Evolutionary conservation across 768 basidiomycete species (phyloP), one percentile per base, ranked within the genome.

Genomic region (Leucosporidium creatinivorum): DNA sequence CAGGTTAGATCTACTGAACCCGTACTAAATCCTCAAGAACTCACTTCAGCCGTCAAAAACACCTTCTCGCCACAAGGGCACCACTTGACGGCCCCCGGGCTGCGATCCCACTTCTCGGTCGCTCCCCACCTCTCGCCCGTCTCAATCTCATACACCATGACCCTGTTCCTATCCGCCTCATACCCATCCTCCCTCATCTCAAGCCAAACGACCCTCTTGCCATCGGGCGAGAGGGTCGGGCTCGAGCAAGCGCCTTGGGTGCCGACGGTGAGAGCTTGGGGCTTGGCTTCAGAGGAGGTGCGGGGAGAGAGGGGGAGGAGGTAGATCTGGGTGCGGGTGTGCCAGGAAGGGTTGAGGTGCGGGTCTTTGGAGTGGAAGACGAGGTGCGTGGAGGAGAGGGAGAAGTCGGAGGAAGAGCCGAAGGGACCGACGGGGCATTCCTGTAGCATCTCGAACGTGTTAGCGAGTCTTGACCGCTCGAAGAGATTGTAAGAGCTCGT

Each of bases 241-340:
- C 79, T 82, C 72, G 84, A 85, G 12, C 85, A 87, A 23, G 92
- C 93, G 39, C 90, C 93, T 78, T 93, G 91, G 55, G 83, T 82
- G 17, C 91, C 90, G 17, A 87, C 85, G 0, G 93, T 94, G 57
- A 97, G 80, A 70, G 89, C 79, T 80, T 21, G 87, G 84, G 62
- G 82, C 76, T 23, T 79, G 76, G 47, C 77, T 74, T 51, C 85
- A 83, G 15, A 80, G 74, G 44, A 47, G 30, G 73, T 64, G 6
- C 65, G 55, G 1, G 68, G 69, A 6, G 48, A 55, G 63, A 90
- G 82, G 63, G 82, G 82, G 26, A 89, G 84, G 61, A 89, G 77
- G 77, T 88, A 92, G 48, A 91, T 88, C 73, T 93, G 87, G 75
- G 91, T 88, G 73, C 89, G 90, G 2, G 94, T 97, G 78, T 97